Evolutionary conservation across 495 filamentous ascomycete genomes (phyloP).

Genomic region (Stereocaulon alpinum): DNA sequence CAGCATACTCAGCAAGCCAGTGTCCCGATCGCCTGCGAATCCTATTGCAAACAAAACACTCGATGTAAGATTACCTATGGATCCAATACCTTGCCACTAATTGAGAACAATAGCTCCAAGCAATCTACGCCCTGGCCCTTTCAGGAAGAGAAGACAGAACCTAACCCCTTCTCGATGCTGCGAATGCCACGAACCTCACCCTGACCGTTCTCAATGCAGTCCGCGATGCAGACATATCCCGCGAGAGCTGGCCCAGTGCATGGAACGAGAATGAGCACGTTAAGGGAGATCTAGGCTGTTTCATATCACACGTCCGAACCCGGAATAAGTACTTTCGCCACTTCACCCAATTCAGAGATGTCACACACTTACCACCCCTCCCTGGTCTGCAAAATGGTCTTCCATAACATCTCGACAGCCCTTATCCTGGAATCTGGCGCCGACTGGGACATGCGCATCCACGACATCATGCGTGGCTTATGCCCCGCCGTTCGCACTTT

Average conservation of each 20-base stretch:
- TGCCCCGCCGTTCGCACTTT: neutral
- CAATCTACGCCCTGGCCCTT: slow-evolving; percentile 1
- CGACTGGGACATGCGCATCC: slow-evolving; percentile 3
- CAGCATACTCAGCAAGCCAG: too few relatives aligned
- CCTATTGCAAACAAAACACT: too few relatives aligned
- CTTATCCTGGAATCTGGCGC: neutral
- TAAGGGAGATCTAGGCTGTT: neutral
- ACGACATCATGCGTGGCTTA: neutral
- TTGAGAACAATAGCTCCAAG: slow-evolving; percentile 17
- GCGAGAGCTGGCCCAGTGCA: neutral
- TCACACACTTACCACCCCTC: too few relatives aligned
- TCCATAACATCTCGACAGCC: neutral
- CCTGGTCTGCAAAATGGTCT: too few relatives aligned
- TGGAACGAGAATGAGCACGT: neutral
- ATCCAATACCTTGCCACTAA: too few relatives aligned
- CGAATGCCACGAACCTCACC: slow-evolving; percentile 4
- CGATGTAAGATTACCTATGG: too few relatives aligned
- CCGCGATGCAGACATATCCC: neutral
- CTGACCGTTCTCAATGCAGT: slow-evolving; percentile 3
- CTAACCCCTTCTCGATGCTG: neutral
- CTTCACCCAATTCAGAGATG: too few relatives aligned
- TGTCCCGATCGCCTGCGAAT: too few relatives aligned
- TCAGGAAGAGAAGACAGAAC: neutral
- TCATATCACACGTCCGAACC: neutral
- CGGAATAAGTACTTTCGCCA: neutral